Evolutionary conservation across 805 yeast genomes (phyloP).

Genomic region (Yarrowia sp.): DNA sequence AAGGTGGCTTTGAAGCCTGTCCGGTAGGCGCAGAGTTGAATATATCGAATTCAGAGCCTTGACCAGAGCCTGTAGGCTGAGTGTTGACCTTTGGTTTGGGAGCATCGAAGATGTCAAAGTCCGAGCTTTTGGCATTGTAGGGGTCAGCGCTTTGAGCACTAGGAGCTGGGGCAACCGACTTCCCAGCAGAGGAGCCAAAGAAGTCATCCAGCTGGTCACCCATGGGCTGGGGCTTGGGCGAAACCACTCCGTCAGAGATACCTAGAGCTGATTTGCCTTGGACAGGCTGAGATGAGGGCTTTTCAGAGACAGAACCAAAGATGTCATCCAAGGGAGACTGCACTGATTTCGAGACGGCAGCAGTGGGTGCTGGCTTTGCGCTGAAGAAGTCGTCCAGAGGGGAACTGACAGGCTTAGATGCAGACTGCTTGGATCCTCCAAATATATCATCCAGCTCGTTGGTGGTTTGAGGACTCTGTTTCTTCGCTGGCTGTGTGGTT

Average conservation of each 20-base stretch:
- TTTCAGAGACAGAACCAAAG: not conserved
- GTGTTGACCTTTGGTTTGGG: not conserved
- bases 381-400: constrained; percentile 6
- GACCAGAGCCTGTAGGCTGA: not conserved
- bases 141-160: no score
- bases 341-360: no score
- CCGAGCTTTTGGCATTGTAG: not conserved
- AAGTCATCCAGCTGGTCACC: constrained; percentile 6
- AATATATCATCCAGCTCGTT: not conserved
- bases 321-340: constrained; percentile 11
- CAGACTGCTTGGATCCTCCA: not conserved
- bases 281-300: not conserved
- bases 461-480: no score
- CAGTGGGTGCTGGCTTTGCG: not conserved
- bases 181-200: not conserved
- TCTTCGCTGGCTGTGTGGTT: not conserved
- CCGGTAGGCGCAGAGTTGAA: not conserved
- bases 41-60: not conserved
- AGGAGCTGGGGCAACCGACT: no score
- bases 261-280: not conserved
- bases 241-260: no score
- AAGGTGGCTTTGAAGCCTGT: not conserved
- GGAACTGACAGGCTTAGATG: not conserved
- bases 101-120: not conserved
- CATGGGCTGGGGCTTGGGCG: no score